Percentiles rank a stretch among this genome's conserved stretches.
Conservation (phyloP, 1,284 basidiomycete genomes). For the Erythrobasidium hasegawianum region DNA sequence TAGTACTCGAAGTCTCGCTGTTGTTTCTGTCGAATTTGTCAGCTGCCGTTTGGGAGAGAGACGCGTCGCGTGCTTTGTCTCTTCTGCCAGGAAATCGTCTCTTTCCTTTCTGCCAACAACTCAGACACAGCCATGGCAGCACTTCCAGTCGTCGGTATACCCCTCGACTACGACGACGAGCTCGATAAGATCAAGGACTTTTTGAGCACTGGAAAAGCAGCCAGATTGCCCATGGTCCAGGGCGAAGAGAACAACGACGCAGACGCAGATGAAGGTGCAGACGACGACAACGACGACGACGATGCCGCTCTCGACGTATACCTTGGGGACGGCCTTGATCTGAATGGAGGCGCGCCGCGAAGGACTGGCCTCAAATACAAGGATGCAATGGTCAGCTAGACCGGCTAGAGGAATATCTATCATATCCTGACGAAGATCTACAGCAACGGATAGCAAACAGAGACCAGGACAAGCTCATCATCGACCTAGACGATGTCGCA, state of each 20-base stretch:
- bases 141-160: slow-evolving; percentile 56
- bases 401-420: neutral
- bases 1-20: too few relatives aligned
- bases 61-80: too few relatives aligned
- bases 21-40: too few relatives aligned
- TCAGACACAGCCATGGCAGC: too few relatives aligned
- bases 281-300: slow-evolving; percentile 56
- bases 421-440: neutral
- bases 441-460: slow-evolving; percentile 91
- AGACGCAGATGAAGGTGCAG: slow-evolving; percentile 37
- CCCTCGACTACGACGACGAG: slow-evolving; percentile 54
- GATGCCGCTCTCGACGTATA: slow-evolving; percentile 52
- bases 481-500: slow-evolving; percentile 76
- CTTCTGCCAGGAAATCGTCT: too few relatives aligned
- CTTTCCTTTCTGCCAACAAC: neutral
- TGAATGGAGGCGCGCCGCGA: slow-evolving; percentile 59
- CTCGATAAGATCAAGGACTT: slow-evolving; percentile 64
- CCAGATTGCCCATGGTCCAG: neutral
- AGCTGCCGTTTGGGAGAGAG: too few relatives aligned
- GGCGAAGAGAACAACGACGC: slow-evolving; percentile 17
- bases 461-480: slow-evolving; percentile 74
- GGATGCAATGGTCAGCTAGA: slow-evolving; percentile 68
- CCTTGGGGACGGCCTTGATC: slow-evolving; percentile 50
- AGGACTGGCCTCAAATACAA: slow-evolving; percentile 63
- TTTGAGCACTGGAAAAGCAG: slow-evolving; percentile 58